phyloP scores from a whole-genome alignment of 139 green algal species.

The Mychonastes homosphaera region DNA sequence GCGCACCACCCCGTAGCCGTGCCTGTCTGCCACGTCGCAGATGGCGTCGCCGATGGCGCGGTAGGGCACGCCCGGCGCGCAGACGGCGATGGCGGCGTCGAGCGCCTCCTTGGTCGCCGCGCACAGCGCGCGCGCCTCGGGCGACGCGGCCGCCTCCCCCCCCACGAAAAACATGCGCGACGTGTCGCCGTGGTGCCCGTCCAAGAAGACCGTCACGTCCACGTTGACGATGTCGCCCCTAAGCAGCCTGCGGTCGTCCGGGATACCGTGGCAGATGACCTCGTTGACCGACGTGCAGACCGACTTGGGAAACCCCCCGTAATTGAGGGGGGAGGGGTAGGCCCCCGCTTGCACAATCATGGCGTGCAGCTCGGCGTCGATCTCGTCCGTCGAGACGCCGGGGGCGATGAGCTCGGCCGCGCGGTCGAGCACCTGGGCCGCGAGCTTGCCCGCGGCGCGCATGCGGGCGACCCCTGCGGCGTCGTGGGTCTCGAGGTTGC shows the following conservation, averaged over 20 bases:
- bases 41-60: slow-evolving; percentile 72
- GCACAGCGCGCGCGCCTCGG: slow-evolving; percentile 50
- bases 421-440: slow-evolving; percentile 66
- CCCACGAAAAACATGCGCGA: slow-evolving; percentile 50
- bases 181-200: slow-evolving; percentile 96
- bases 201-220: slow-evolving; percentile 91
- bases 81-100: slow-evolving; percentile 64
- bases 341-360: slow-evolving; percentile 73
- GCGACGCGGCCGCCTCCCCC: background rate
- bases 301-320: slow-evolving; percentile 88
- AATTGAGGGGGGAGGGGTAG: slow-evolving; percentile 93
- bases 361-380: slow-evolving; percentile 82
- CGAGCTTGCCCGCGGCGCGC: slow-evolving; percentile 71
- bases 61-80: slow-evolving; percentile 65
- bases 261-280: slow-evolving; percentile 88
- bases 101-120: slow-evolving; percentile 65
- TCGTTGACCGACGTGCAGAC: slow-evolving; percentile 98
- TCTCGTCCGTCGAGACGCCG: slow-evolving; percentile 88
- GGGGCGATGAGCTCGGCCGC: slow-evolving; percentile 63
- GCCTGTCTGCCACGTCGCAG: slow-evolving; percentile 60
- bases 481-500: slow-evolving; percentile 50
- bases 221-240: slow-evolving; percentile 91
- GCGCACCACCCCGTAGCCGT: slow-evolving; percentile 57
- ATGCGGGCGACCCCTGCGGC: slow-evolving; percentile 44
- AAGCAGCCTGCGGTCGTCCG: slow-evolving; percentile 24